Evolutionary conservation across 495 filamentous ascomycete species (phyloP), one percentile per base, ranked within the genome.

Genomic region (Cenococcum geophilum): DNA sequence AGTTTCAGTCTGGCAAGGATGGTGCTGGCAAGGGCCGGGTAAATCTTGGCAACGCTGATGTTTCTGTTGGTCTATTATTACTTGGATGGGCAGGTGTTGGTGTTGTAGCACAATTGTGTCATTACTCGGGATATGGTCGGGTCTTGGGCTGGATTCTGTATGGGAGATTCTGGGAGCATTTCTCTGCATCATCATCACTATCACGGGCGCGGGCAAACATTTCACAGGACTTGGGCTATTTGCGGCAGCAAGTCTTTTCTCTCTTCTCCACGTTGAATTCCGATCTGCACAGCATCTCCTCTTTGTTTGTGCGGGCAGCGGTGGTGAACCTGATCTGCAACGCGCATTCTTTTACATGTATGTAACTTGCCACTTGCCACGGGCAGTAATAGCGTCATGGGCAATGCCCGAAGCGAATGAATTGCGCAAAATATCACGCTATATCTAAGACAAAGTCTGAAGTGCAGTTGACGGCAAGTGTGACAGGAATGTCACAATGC

Each of bases 71-170:
- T 45, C 40, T 45, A 14, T 45, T 45, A 4, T 14, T 18, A 18
- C 18, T 45, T 45, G 12, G 40, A 10, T 14, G 12, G 40, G 40
- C 18, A 2, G 40, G 40, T 45, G 18, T 45, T 45, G 40, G 40
- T 45, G 40, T 45, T 45, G 40, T 45, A 23, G 25, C 49, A 52
- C 49, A 16, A 52, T 32, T 52, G 49, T 52, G 49, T 52, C 49
- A 52, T 52, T 52, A 23, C 40, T 45, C 18, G 40, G 40, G 40
- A 45, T 18, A 10, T 4, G 40, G 40, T 16, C 11, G 4, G 40
- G 40, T 14, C 4, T 45, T 45, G 40, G 40, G 18, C 11, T 45
- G 40, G 40, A 18, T 45, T 45, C 11, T 14, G 40, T 14, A 45
- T 45, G 2, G 40, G 40, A 18, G 11, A 16, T 14, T 18, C 18